Evolutionary conservation across 129 eudicot genomes (phyloP).

Genomic region (Mikania micrantha): DNA sequence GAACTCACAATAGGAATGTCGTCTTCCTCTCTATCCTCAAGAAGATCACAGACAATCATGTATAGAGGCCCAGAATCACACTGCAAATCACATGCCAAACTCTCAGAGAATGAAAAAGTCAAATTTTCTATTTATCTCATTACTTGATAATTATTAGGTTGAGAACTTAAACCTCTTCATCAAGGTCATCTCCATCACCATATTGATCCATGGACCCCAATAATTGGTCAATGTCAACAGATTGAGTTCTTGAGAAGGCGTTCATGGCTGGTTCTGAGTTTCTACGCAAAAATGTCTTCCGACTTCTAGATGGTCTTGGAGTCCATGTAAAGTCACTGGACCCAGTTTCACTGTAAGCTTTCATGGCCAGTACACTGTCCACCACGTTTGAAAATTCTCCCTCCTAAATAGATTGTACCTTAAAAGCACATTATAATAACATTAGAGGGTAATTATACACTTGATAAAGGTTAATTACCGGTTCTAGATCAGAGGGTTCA

Average conservation of each 20-base stretch:
- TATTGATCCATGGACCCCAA: slow-evolving; percentile 7
- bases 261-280: slow-evolving; percentile 46
- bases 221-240: slow-evolving; percentile 23
- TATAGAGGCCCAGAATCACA: slow-evolving; percentile 36
- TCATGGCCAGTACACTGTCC: slow-evolving; percentile 59
- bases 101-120: not conserved
- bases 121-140: not conserved
- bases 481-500: slow-evolving; percentile 73
- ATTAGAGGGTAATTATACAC: not conserved
- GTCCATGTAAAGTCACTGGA: slow-evolving; percentile 46
- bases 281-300: slow-evolving; percentile 39
- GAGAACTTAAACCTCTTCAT: slow-evolving; percentile 20
- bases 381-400: slow-evolving; percentile 72
- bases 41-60: slow-evolving; percentile 55
- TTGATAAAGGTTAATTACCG: slow-evolving; percentile 30
- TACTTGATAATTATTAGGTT: not conserved
- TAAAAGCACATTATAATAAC: not conserved
- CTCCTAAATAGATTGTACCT: slow-evolving; percentile 33
- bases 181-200: slow-evolving; percentile 32
- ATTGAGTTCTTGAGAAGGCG: slow-evolving; percentile 40
- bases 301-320: slow-evolving; percentile 28
- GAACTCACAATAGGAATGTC: slow-evolving; percentile 74
- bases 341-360: slow-evolving; percentile 53
- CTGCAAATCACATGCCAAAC: slow-evolving; percentile 23
- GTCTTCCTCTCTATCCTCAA: slow-evolving; percentile 61